These are phyloP conservation scores for Xylariaceae sp. DNA, from an alignment of 2,329 filamentous ascomycete species.

Conservation along the genomic window DNA sequence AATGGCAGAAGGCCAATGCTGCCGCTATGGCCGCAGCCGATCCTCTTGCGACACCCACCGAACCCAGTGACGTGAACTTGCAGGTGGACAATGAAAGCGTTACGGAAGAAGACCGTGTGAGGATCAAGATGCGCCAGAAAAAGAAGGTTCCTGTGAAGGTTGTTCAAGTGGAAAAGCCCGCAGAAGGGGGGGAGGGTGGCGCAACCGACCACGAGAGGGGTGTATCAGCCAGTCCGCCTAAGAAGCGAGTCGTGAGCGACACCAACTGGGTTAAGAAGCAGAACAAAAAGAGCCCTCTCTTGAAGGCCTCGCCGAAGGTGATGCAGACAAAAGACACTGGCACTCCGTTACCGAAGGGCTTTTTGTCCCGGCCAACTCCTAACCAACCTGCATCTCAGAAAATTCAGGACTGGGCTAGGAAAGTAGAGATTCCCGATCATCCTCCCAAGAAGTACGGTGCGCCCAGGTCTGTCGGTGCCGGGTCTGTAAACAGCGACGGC, in stretches of 20 bases:
- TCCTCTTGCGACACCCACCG: slow-evolving; percentile 50
- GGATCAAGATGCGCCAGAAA: slow-evolving; percentile 52
- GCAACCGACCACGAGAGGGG: slow-evolving; percentile 35
- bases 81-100: slow-evolving; percentile 58
- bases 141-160: slow-evolving; percentile 34
- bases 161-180: slow-evolving; percentile 26
- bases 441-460: slow-evolving; percentile 35
- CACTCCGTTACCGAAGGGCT: slow-evolving; percentile 52
- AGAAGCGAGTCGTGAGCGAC: slow-evolving; percentile 90
- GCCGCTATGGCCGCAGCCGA: slow-evolving; percentile 54
- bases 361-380: slow-evolving; percentile 48
- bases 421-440: slow-evolving; percentile 48
- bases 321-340: slow-evolving; percentile 29
- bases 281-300: slow-evolving; percentile 47
- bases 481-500: slow-evolving; percentile 35
- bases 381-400: slow-evolving; percentile 57
- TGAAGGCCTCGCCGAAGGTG: slow-evolving; percentile 36
- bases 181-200: slow-evolving; percentile 26
- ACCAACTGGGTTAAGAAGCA: slow-evolving; percentile 75
- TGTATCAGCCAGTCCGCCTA: slow-evolving; percentile 61
- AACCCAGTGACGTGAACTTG: slow-evolving; percentile 59
- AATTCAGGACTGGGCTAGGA: slow-evolving; percentile 58
- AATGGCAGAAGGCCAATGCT: slow-evolving; percentile 79
- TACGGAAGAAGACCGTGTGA: slow-evolving; percentile 56
- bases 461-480: slow-evolving; percentile 34